Conservation (phyloP, 495 filamentous ascomycete species). For the Aspergillus incahuasiensis region DNA sequence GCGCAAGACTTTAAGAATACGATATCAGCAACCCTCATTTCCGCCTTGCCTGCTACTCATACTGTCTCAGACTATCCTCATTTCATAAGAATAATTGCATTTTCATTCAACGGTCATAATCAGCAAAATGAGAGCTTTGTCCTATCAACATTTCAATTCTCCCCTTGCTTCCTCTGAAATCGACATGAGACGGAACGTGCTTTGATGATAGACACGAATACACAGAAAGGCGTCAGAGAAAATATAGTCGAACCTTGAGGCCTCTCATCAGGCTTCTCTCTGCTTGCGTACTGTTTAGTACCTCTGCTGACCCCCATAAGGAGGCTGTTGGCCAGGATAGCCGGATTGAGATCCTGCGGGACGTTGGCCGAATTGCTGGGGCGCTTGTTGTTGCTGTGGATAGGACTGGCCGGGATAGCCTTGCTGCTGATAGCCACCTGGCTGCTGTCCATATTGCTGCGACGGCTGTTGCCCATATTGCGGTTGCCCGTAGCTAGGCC, state of each 20-base stretch:
- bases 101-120: background rate
- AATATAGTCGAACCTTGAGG: background rate
- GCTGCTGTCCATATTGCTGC: too few species aligned
- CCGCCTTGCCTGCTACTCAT: background rate
- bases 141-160: background rate
- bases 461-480: slow-evolving; percentile 8
- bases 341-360: background rate
- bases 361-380: too few species aligned
- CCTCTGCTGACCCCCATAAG: background rate
- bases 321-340: slow-evolving; percentile 6
- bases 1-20: too few species aligned
- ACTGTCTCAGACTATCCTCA: background rate
- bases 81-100: background rate
- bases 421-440: too few species aligned
- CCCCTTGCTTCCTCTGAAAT: background rate
- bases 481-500: background rate
- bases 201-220: background rate
- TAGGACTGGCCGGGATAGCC: too few species aligned
- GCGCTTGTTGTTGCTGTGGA: too few species aligned
- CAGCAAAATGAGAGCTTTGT: background rate
- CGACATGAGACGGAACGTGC: background rate
- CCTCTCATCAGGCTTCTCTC: background rate
- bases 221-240: background rate
- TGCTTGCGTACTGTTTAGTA: background rate
- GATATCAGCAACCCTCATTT: too few species aligned